phyloP scores from a whole-genome alignment of 2,329 filamentous ascomycete genomes.

The Scedosporium aurantiacum region DNA sequence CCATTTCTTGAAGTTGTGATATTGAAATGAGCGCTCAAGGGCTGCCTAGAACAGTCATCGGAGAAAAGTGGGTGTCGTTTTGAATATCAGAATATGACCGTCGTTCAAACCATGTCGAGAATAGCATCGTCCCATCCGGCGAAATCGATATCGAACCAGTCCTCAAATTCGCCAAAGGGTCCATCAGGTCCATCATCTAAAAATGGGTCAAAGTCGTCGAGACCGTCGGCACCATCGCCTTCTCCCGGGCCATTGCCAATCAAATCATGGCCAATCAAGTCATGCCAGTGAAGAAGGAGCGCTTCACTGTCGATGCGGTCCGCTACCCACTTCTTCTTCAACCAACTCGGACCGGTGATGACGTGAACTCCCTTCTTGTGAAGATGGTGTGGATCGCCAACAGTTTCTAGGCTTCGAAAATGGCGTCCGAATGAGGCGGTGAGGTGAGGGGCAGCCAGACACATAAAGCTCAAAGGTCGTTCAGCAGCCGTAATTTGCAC shows the following conservation, averaged over 20 bases:
- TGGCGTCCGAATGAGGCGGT: neutral
- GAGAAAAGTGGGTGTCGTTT: no score
- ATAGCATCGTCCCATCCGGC: neutral
- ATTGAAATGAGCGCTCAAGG: no score
- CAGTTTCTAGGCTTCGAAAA: slow-evolving; percentile 3
- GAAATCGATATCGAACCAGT: neutral
- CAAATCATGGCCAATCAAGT: neutral
- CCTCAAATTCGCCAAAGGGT: neutral
- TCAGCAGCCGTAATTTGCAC: slow-evolving; percentile 2
- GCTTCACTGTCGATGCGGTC: slow-evolving; percentile 2
- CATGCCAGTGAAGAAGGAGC: neutral
- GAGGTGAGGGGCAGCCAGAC: neutral
- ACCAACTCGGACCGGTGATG: slow-evolving; percentile 3
- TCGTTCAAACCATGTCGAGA: neutral
- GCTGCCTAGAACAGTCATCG: no score
- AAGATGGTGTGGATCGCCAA: slow-evolving; percentile 3
- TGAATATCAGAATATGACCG: no score
- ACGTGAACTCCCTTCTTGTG: slow-evolving; percentile 4
- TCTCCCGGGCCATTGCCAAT: neutral
- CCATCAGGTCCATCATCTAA: neutral
- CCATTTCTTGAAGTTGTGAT: no score
- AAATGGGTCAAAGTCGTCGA: neutral
- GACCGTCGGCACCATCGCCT: neutral
- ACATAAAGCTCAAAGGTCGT: neutral
- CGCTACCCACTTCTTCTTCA: slow-evolving; percentile 6